Percentiles rank a stretch among this genome's conserved stretches.
phyloP scores from a whole-genome alignment of 176 grass and related monocot species.

The Rhynchospora pubera region DNA sequence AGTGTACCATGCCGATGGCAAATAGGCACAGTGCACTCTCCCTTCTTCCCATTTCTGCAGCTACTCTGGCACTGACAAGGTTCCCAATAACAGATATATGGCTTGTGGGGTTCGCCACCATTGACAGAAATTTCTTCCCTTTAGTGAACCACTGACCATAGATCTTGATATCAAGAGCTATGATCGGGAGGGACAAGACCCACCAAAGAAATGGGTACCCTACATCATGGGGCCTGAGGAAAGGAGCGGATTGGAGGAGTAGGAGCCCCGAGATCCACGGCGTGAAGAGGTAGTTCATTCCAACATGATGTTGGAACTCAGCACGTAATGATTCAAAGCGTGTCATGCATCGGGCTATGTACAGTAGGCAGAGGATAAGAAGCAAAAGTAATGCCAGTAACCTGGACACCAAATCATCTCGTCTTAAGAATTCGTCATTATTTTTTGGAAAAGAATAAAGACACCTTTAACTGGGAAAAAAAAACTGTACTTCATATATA shows the following conservation, averaged over 20 bases:
- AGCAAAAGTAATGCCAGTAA: conserved; percentile 2
- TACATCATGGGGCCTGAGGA: neutral
- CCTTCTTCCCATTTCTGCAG: conserved; percentile 39
- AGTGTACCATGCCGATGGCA: conserved; percentile 55
- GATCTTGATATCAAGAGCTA: conserved; percentile 60
- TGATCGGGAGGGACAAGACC: conserved; percentile 39
- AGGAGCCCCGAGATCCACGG: conserved; percentile 66
- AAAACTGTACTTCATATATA: neutral
- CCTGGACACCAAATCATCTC: conserved; percentile 13
- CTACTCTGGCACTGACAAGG: conserved; percentile 43
- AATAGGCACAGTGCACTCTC: conserved; percentile 50
- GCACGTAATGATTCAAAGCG: conserved; percentile 36
- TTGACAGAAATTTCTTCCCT: conserved; percentile 54
- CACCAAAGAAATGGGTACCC: conserved; percentile 34
- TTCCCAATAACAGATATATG: conserved; percentile 68
- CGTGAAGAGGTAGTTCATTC: conserved; percentile 81
- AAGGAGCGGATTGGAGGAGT: conserved; percentile 42
- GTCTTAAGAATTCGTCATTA: neutral
- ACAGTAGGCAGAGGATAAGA: neutral
- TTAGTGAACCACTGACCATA: conserved; percentile 73
- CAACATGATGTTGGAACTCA: conserved; percentile 71
- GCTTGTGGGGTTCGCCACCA: conserved; percentile 58
- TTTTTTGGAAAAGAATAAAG: neutral
- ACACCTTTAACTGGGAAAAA: neutral
- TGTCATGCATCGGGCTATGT: neutral